These are phyloP conservation scores for Ephemerocybe angulata DNA, from an alignment of 768 basidiomycete species.

Conservation along the genomic window DNA sequence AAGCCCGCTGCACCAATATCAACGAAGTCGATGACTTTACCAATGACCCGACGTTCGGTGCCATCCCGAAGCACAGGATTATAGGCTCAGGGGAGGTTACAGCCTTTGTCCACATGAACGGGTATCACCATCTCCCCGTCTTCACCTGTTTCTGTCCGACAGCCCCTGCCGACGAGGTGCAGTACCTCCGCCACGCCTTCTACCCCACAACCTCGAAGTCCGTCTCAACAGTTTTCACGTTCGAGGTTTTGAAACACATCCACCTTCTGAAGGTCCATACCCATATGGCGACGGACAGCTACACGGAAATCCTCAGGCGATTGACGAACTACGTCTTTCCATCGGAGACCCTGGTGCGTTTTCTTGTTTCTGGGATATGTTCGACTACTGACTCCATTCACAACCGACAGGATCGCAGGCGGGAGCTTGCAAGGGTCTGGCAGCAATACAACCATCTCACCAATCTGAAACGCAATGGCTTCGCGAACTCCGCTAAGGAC, in stretches of 20 bases:
- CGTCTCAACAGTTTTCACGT: constrained; percentile 17
- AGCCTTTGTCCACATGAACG: not conserved
- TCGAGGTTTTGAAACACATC: constrained; percentile 19
- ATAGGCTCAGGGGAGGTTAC: not conserved
- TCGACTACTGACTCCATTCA: not conserved
- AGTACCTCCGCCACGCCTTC: not conserved
- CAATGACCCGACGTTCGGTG: not conserved
- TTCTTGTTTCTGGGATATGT: not conserved
- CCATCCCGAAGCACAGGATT: not conserved
- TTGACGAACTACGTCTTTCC: not conserved
- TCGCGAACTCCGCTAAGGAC: not conserved
- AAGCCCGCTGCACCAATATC: not conserved
- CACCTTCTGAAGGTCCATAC: constrained; percentile 7
- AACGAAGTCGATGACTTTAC: not conserved
- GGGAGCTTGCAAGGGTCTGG: not conserved
- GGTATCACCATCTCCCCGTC: not conserved
- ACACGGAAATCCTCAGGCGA: not conserved
- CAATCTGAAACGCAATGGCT: not conserved
- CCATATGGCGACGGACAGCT: not conserved
- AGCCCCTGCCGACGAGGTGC: not conserved
- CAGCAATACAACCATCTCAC: not conserved
- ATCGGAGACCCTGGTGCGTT: not conserved
- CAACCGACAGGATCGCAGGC: not conserved
- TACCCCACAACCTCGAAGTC: not conserved
- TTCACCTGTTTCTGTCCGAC: not conserved